Evolutionary conservation across 495 filamentous ascomycete genomes (phyloP), one percentile per base, ranked within the genome.

Genomic region (Aspergillus egyptiacus): DNA sequence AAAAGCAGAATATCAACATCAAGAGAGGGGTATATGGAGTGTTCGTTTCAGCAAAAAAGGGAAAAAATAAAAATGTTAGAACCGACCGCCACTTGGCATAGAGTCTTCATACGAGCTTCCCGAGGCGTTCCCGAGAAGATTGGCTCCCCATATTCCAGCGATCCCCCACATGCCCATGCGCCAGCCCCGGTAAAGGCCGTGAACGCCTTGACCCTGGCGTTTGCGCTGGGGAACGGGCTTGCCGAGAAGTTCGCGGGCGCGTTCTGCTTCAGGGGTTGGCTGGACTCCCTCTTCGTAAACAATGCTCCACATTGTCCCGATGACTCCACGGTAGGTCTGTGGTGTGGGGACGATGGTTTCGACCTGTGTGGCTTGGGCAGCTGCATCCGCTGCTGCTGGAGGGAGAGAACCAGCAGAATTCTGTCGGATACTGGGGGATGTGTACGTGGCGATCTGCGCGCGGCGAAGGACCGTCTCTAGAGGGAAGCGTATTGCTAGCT

Each of bases 91-190:
- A 35, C 61, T 69, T 19, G 60, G 39, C 35, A 65, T 66, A 11
- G 63, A 50, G 17, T 28, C 41, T 23, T 69, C 68, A 5, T 73
- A 69, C 31, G 69, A 64, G 25, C 59, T 57, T 2, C 55, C 63
- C 5, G 64, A 58, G 7, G 69, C 62, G 25, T 71, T 71, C 11
- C 84, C 83, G 27, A 87, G 50, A 7, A 83, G 69, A 41, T 70
- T 77, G 48, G 84, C 76, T 18, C 85, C 83, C 89, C 91, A 91
- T 18, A 95, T 79, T 15, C 91, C 91, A 13, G 91, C 83, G 46
- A 96, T 70, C 0, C 91, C 91, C 93, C 93, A 97, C 78, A 94
- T 87, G 8, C 90, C 90, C 14, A 96, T 84, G 59, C 87, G 83
- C 93, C 93, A 98, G 11, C 93, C 93, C 37, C 93, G 77, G 76